phyloP scores from a whole-genome alignment of 2,329 filamentous ascomycete genomes.

The Thelonectria olida region DNA sequence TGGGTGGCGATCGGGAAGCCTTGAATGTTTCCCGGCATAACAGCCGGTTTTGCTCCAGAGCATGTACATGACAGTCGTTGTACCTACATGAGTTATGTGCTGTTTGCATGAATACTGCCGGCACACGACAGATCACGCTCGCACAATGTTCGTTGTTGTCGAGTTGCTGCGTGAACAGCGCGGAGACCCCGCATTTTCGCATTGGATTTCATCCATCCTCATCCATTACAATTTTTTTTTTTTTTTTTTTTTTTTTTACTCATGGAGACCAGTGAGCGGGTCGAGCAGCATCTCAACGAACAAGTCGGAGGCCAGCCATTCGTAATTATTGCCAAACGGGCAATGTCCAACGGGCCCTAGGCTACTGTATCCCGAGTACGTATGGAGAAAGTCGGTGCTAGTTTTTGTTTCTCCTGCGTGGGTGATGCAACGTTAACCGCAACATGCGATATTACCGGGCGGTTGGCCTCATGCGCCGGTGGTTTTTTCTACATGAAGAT shows the following conservation, averaged over 20 bases:
- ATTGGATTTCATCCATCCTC: neutral
- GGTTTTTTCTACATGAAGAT: neutral
- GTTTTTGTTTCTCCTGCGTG: too few relatives aligned
- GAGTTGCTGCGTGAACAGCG: constrained; percentile 17
- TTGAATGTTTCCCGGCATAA: neutral
- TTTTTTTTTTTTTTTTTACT: too few relatives aligned
- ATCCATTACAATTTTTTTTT: too few relatives aligned
- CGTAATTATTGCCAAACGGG: constrained; percentile 20
- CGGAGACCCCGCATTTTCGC: constrained; percentile 29
- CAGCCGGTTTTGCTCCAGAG: neutral
- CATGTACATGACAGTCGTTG: too few relatives aligned
- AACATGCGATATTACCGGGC: too few relatives aligned
- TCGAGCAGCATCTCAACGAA: too few relatives aligned
- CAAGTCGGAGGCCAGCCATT: constrained; percentile 22
- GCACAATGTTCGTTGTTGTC: too few relatives aligned
- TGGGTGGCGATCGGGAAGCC: neutral
- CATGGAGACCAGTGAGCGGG: too few relatives aligned
- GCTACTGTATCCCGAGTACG: neutral
- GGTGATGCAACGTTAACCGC: neutral
- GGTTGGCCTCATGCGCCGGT: neutral
- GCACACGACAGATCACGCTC: neutral
- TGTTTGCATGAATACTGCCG: neutral
- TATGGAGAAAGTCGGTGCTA: too few relatives aligned
- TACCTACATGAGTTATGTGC: too few relatives aligned
- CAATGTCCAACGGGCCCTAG: neutral